These are phyloP conservation scores for Atkinsonella hypoxylon DNA, from an alignment of 2,329 filamentous ascomycete genomes.

Conservation along the genomic window DNA sequence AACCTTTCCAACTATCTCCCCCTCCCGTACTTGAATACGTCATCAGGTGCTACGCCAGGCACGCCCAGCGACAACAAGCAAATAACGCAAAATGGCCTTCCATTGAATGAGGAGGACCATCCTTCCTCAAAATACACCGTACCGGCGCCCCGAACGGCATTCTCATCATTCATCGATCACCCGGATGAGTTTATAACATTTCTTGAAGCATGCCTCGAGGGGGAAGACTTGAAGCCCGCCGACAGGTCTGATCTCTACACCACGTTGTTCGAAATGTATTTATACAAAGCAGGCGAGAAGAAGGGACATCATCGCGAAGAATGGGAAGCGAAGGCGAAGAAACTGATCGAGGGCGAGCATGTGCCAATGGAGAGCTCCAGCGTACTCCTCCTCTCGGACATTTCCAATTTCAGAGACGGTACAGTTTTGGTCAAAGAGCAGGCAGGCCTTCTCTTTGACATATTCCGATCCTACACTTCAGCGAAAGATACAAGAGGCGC, in stretches of 20 bases:
- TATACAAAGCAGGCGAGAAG: conserved; percentile 73
- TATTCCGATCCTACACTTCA: conserved; percentile 90
- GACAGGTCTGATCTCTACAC: conserved; percentile 84
- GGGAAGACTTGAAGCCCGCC: conserved; percentile 55
- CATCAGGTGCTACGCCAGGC: conserved; percentile 37
- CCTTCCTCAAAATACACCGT: conserved; percentile 53
- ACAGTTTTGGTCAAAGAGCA: conserved; percentile 90
- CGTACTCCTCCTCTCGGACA: conserved; percentile 80
- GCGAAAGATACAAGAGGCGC: conserved; percentile 85
- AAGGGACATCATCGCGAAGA: conserved; percentile 53
- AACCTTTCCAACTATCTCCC: conserved; percentile 77
- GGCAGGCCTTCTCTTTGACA: conserved; percentile 82
- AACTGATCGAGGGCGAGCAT: conserved; percentile 69
- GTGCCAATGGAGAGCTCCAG: conserved; percentile 89
- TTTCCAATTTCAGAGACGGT: conserved; percentile 81
- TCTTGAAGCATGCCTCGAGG: conserved; percentile 73
- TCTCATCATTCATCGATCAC: conserved; percentile 94
- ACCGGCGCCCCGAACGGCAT: conserved; percentile 77
- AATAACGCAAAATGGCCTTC: conserved; percentile 38
- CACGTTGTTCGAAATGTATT: conserved; percentile 95
- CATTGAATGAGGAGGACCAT: conserved; percentile 35
- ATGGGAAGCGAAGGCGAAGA: conserved; percentile 88
- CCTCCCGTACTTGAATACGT: conserved; percentile 70
- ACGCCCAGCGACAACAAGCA: conserved; percentile 37
- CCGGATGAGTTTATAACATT: conserved; percentile 85